Evolutionary conservation across 768 basidiomycete genomes (phyloP).

Genomic region (Lepiota brunneoincarnata): DNA sequence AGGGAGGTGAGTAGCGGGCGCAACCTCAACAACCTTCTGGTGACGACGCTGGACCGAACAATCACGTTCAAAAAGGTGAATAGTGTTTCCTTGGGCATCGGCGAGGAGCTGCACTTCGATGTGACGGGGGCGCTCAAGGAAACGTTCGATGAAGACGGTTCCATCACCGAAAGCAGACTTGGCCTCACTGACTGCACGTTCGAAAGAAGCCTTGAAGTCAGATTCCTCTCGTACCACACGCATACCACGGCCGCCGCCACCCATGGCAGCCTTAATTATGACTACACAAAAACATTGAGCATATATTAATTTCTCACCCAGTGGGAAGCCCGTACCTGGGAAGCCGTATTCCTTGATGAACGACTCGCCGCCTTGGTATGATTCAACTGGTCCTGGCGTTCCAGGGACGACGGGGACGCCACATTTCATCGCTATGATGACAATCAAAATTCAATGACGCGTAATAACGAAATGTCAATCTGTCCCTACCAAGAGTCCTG

Average conservation of each 20-base stretch:
- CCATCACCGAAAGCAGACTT: constrained; percentile 97
- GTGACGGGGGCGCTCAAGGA: constrained; percentile 94
- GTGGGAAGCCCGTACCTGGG: constrained; percentile 60
- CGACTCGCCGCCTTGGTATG: constrained; percentile 73
- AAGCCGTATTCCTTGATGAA: constrained; percentile 98
- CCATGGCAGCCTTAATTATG: constrained; percentile 99
- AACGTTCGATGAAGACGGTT: constrained; percentile 98
- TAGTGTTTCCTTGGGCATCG: constrained; percentile 88
- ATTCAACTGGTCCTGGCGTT: constrained; percentile 89
- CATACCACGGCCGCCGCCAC: constrained; percentile 98
- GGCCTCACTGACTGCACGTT: constrained; percentile 92
- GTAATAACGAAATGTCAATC: constrained; percentile 7
- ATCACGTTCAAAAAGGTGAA: constrained; percentile 98
- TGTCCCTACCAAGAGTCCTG: constrained; percentile 67
- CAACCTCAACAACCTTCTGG: constrained; percentile 99
- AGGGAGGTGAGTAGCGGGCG: constrained; percentile 91
- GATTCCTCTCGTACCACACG: constrained; percentile 94
- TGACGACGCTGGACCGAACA: constrained; percentile 98
- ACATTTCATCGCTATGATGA: constrained; percentile 69
- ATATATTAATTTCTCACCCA: background rate
- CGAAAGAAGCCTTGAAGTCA: constrained; percentile 85
- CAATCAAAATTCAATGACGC: constrained; percentile 10
- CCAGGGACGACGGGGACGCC: constrained; percentile 97
- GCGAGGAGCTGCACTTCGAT: constrained; percentile 97
- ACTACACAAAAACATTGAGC: constrained; percentile 40